These are phyloP conservation scores for Epipyxis sp. DNA, from an alignment of 108 stramenopile species.

Conservation along the genomic window DNA sequence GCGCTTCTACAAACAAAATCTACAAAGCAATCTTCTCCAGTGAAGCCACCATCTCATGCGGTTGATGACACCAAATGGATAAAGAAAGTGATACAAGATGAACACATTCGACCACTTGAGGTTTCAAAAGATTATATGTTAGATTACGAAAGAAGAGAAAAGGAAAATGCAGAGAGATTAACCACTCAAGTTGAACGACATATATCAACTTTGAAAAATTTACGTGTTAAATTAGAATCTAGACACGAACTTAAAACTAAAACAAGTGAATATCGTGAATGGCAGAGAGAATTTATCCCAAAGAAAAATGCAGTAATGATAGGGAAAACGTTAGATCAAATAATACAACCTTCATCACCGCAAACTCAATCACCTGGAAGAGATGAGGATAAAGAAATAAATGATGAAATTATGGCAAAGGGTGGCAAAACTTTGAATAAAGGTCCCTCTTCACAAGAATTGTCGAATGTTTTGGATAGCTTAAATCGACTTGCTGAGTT, in stretches of 20 bases:
- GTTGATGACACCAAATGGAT: constrained; percentile 12
- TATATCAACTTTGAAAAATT: neutral
- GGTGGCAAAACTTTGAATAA: neutral
- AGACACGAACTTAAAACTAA: constrained; percentile 1
- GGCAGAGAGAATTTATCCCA: constrained; percentile 26
- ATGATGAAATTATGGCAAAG: neutral
- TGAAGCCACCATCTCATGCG: neutral
- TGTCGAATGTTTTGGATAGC: constrained; percentile 6
- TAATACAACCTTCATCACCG: neutral
- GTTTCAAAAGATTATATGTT: constrained; percentile 22
- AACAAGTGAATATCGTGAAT: constrained; percentile 14
- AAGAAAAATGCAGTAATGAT: constrained; percentile 28
- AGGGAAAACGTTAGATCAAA: constrained; percentile 15
- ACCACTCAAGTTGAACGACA: constrained; percentile 25
- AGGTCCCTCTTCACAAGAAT: neutral
- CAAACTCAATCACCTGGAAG: neutral
- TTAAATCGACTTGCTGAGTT: constrained; percentile 17
- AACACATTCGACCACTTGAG: constrained; percentile 23
- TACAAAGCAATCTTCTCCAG: neutral
- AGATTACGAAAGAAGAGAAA: constrained; percentile 10
- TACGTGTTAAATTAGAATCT: neutral
- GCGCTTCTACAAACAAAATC: constrained; percentile 7
- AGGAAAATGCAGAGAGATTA: neutral
- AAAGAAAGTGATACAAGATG: constrained; percentile 5
- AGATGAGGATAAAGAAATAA: neutral